These are phyloP conservation scores for Nicotiana tabacum DNA, from an alignment of 257 asterid species.

Conservation along the genomic window DNA sequence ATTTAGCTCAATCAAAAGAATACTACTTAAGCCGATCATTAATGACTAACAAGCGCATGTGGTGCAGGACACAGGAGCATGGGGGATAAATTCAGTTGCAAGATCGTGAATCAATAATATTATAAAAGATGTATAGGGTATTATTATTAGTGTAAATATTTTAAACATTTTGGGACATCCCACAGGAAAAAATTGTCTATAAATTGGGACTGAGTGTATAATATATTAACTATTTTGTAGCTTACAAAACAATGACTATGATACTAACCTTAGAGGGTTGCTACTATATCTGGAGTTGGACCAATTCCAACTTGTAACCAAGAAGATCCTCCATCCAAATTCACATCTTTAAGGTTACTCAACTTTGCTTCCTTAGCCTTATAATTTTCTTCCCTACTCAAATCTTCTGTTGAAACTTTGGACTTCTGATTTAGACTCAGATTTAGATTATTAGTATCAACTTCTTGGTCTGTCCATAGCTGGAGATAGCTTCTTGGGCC, in stretches of 20 bases:
- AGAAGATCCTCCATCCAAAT: conserved; percentile 48
- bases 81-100: no score
- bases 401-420: not conserved
- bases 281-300: conserved; percentile 24
- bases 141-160: not conserved
- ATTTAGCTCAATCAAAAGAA: no score
- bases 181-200: not conserved
- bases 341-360: conserved; percentile 52
- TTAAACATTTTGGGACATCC: not conserved
- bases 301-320: conserved; percentile 84
- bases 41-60: no score
- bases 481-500: conserved; percentile 29
- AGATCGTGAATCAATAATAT: no score
- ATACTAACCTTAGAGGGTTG: not conserved
- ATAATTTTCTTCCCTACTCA: conserved; percentile 21
- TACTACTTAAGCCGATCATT: no score
- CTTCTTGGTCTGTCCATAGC: conserved; percentile 21
- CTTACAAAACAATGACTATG: not conserved
- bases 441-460: not conserved
- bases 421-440: conserved; percentile 12
- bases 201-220: not conserved
- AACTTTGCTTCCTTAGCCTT: conserved; percentile 47
- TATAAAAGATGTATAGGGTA: not conserved
- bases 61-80: no score
- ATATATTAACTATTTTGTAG: not conserved